Conservation (phyloP, 495 filamentous ascomycete genomes). For the Friedmanniomyces simplex region DNA sequence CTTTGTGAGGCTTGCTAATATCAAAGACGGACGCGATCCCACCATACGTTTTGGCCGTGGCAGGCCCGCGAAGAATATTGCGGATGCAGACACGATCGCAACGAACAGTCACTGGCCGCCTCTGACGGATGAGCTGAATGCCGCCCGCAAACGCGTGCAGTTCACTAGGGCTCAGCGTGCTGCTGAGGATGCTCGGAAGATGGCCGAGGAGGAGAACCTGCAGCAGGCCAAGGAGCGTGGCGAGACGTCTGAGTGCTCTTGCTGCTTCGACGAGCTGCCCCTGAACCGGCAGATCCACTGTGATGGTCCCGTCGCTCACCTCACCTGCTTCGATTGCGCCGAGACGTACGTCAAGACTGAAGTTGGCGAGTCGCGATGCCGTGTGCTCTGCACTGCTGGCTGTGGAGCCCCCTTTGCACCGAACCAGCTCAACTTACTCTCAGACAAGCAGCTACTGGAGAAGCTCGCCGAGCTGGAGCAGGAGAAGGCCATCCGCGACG, state of each 20-base stretch:
- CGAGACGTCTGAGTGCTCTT: conserved; percentile 28
- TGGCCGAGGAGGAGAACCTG: conserved; percentile 13
- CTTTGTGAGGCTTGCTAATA: conserved; percentile 32
- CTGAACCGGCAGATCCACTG: conserved; percentile 60
- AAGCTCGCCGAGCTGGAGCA: conserved; percentile 59
- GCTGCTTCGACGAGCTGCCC: conserved; percentile 55
- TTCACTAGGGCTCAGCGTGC: background rate
- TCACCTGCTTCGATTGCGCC: conserved; percentile 62
- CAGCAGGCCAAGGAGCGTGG: conserved; percentile 9
- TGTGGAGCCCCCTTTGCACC: conserved; percentile 42
- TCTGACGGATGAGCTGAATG: conserved; percentile 25
- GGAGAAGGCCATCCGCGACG: conserved; percentile 48
- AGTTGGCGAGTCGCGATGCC: conserved; percentile 54
- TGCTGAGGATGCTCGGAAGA: conserved; percentile 17
- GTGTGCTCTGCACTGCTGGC: conserved; percentile 22
- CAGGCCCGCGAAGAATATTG: conserved; percentile 4
- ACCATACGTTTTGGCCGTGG: background rate
- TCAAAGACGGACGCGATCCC: conserved; percentile 2
- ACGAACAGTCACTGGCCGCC: background rate
- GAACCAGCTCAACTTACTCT: conserved; percentile 43
- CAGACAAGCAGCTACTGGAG: conserved; percentile 47
- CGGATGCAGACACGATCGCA: conserved; percentile 8
- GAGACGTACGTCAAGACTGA: conserved; percentile 51
- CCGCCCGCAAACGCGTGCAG: conserved; percentile 17
- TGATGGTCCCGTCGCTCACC: conserved; percentile 45